Conservation (phyloP, 2,329 filamentous ascomycete genomes). For the Xylariaceae sp. region DNA sequence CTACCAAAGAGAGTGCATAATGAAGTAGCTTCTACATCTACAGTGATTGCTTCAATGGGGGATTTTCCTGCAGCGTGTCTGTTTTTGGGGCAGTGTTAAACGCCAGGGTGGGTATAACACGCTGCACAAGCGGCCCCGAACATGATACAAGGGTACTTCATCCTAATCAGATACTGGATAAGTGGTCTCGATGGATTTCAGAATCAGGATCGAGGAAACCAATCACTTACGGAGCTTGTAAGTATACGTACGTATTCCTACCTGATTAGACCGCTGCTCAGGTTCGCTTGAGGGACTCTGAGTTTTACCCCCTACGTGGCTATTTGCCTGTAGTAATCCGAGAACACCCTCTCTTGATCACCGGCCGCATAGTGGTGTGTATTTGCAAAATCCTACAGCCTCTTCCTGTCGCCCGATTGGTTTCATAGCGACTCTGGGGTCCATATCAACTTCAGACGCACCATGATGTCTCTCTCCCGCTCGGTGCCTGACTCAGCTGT, state of each 20-base stretch:
- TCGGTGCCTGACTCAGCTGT: too few species aligned
- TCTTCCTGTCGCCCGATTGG: background rate
- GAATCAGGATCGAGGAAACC: background rate
- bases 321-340: background rate
- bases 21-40: too few species aligned
- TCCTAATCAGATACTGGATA: background rate
- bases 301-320: slow-evolving; percentile 1
- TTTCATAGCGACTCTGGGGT: too few species aligned
- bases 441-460: background rate
- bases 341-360: background rate
- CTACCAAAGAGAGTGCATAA: too few species aligned
- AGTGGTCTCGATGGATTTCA: background rate
- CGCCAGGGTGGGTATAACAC: slow-evolving; percentile 7
- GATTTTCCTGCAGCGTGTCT: slow-evolving; percentile 4
- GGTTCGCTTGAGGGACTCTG: background rate
- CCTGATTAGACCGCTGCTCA: background rate
- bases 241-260: background rate
- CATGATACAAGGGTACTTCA: background rate
- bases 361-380: background rate
- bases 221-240: background rate
- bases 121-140: slow-evolving; percentile 6
- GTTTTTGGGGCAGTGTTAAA: slow-evolving; percentile 5
- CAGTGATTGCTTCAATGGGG: background rate
- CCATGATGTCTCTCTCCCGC: background rate
- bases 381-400: background rate